Evolutionary conservation across 192 early-diverging fungal genomes (phyloP).

Genomic region (Coemansia furcata): DNA sequence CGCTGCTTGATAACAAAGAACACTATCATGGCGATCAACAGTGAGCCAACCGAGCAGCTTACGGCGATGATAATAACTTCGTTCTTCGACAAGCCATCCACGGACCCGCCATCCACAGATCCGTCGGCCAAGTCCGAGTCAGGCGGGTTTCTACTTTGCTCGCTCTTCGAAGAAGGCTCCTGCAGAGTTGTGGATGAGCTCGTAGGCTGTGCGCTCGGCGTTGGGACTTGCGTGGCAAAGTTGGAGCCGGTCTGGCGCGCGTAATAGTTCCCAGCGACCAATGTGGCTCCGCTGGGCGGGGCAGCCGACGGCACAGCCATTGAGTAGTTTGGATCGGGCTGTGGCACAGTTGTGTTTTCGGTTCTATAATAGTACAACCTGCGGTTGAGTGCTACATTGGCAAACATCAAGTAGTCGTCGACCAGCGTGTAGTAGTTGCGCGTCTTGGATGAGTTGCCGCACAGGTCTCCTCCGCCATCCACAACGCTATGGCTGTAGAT

Average conservation of each 20-base stretch:
- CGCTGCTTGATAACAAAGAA: slow-evolving; percentile 7
- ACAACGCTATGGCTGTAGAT: slow-evolving; percentile 25
- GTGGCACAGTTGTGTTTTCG: slow-evolving; percentile 3
- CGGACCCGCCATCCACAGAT: not conserved
- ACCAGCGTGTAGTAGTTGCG: slow-evolving; percentile 32
- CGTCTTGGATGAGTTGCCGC: slow-evolving; percentile 6
- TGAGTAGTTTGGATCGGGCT: slow-evolving; percentile 1
- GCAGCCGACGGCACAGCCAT: slow-evolving; percentile 8
- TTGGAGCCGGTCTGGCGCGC: not conserved
- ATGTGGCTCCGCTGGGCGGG: not conserved
- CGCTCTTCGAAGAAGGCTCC: not conserved
- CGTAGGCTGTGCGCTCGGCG: not conserved
- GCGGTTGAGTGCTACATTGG: not conserved
- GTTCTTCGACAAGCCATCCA: slow-evolving; percentile 6
- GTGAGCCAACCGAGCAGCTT: slow-evolving; percentile 10
- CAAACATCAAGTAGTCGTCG: slow-evolving; percentile 24
- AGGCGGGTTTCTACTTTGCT: not conserved
- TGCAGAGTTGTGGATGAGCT: not conserved
- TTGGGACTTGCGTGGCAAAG: not conserved
- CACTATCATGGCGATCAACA: slow-evolving; percentile 2
- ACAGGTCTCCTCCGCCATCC: slow-evolving; percentile 12
- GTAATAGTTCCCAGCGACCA: slow-evolving; percentile 2
- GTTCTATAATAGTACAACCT: slow-evolving; percentile 4
- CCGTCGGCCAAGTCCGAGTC: not conserved
- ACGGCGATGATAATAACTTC: slow-evolving; percentile 13